Evolutionary conservation across 2,329 filamentous ascomycete species (phyloP).

Genomic region (Xylaria sp.): DNA sequence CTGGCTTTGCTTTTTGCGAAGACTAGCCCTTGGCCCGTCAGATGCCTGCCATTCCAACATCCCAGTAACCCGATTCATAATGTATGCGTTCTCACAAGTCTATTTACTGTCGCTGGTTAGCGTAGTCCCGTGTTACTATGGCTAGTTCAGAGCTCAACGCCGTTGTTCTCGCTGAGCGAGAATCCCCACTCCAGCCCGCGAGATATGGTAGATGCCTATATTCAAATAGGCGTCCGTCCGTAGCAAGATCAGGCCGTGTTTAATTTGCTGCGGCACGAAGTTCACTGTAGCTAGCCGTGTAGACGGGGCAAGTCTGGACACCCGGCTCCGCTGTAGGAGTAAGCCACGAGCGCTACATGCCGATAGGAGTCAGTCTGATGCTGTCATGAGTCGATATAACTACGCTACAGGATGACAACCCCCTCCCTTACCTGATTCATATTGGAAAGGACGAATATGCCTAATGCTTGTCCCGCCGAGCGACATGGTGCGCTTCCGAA

Average conservation of each 20-base stretch:
- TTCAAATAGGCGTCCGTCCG: constrained; percentile 7
- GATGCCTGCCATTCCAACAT: background rate
- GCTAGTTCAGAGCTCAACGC: background rate
- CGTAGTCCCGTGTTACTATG: background rate
- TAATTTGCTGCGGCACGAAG: constrained; percentile 4
- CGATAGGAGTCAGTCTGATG: background rate
- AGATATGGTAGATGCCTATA: background rate
- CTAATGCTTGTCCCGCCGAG: constrained; percentile 11
- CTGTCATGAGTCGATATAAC: constrained; percentile 1
- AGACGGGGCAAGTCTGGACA: constrained; percentile 4
- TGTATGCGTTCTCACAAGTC: background rate
- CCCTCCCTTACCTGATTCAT: constrained; percentile 1
- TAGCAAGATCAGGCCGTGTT: background rate
- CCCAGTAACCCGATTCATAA: background rate
- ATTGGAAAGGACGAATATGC: constrained; percentile 2
- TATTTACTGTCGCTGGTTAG: background rate
- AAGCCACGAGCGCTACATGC: constrained; percentile 1
- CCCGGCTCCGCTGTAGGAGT: constrained; percentile 1
- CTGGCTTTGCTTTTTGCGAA: constrained; percentile 26
- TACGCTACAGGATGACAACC: background rate
- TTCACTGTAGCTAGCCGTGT: background rate
- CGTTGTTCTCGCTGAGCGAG: constrained; percentile 24
- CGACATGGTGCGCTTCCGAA: constrained; percentile 14
- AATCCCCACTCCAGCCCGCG: constrained; percentile 15
- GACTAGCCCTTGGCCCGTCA: constrained; percentile 26